Base-by-base conservation (phyloP, 1,284 basidiomycete genomes). In the Xerocomus nothofagi region DNA sequence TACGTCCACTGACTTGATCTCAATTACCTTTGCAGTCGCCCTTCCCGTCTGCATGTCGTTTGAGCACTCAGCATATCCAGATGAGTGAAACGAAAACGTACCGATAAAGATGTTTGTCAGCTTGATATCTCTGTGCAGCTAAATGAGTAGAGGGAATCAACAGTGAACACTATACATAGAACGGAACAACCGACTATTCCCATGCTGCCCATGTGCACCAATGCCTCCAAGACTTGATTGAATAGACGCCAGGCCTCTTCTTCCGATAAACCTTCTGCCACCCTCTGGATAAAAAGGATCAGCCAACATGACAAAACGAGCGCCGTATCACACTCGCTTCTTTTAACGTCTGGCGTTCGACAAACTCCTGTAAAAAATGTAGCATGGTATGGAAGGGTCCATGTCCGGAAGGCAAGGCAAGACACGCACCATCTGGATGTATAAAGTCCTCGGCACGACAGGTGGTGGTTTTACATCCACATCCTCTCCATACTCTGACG, bases 101-200 rank as follows among this genome's bases (percentile, higher is more conserved):
- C 88, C 89, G 42, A 96, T 91, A 65, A 96, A 91, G 53, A 96
- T 93, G 60, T 96, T 96, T 0, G 88, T 90, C 14, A 92, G 73
- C 66, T 96, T 97, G 67, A 96, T 89, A 66, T 98, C 95, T 40
- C 95, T 80, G 71, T 98, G 94, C 24, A 98, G 68, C 83, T 85
- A 51, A 12, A 18, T 23, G 50, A 8, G 23, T 30, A 15, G 18
- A 32, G 10, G 4, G 10, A 4, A 34, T 62, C 10, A 59, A 38
- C 31, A 34, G 4, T 11, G 15, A 21, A 34, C 21, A 21, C 3
- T 1, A 21, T 2, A 29, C 24, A n/a, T 8, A 30, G 37, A 42
- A 34, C 7, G 17, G 51, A 46, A 9, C 26, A 11, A 45, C 42
- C 39, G 39, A 85, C 88, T 58, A 98, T 95, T 23, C 91, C 90